phyloP scores from a whole-genome alignment of 805 yeast species.

The Yarrowia sp. region DNA sequence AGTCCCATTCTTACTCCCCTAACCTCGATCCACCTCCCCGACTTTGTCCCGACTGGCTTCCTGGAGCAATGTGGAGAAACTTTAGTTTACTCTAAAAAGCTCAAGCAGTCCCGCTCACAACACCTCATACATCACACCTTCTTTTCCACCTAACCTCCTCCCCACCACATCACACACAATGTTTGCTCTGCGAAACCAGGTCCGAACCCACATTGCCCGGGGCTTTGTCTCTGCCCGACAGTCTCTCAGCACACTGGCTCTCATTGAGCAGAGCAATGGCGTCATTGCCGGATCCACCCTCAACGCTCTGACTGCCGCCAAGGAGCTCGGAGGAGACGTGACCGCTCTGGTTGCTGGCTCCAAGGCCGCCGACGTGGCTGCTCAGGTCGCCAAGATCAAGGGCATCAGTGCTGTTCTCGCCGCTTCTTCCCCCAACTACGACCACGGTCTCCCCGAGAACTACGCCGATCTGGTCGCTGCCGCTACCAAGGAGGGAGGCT shows the following conservation, averaged over 20 bases:
- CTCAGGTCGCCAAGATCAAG: constrained; percentile 59
- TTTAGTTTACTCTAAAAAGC: constrained; percentile 19
- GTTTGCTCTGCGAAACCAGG: constrained; percentile 38
- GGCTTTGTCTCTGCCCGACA: constrained; percentile 31
- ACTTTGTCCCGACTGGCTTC: constrained; percentile 17
- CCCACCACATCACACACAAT: constrained; percentile 8
- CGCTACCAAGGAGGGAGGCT: constrained; percentile 55
- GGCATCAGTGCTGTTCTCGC: constrained; percentile 64
- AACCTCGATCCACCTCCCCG: constrained; percentile 10
- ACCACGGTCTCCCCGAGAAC: constrained; percentile 77
- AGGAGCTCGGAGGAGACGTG: constrained; percentile 63
- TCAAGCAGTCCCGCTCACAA: constrained; percentile 3
- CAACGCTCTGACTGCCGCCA: constrained; percentile 79
- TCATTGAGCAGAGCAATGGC: constrained; percentile 67
- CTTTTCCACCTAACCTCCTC: not conserved
- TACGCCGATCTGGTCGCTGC: constrained; percentile 70
- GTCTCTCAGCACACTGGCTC: constrained; percentile 63
- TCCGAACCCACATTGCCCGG: constrained; percentile 32
- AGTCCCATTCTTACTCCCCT: not conserved
- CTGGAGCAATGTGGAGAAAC: constrained; percentile 36
- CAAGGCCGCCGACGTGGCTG: constrained; percentile 58
- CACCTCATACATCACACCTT: not conserved
- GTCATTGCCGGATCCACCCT: constrained; percentile 70
- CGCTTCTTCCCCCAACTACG: constrained; percentile 64
- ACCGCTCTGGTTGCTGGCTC: constrained; percentile 80